Evolutionary conservation across 2,329 filamentous ascomycete species (phyloP).

Genomic region (Colletotrichum somersetense): DNA sequence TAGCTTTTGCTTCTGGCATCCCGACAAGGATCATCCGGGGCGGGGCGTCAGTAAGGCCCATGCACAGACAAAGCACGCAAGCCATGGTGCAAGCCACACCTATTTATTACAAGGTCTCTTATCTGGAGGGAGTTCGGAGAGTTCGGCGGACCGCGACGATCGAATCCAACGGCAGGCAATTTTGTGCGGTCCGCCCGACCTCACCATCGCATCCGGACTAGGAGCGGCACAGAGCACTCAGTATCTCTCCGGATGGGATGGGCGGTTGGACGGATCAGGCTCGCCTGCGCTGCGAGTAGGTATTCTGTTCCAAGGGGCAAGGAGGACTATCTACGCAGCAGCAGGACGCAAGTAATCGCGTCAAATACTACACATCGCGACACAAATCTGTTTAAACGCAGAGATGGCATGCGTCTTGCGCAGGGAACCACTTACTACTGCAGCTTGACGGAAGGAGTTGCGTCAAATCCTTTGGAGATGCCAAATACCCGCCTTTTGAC

Average conservation of each 20-base stretch:
- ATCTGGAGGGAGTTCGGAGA: conserved; percentile 3
- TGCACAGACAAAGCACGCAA: conserved; percentile 35
- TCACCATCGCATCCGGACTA: conserved; percentile 14
- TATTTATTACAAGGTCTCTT: conserved; percentile 1
- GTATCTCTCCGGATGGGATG: background rate
- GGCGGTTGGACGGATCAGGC: background rate
- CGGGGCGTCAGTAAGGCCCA: conserved; percentile 29
- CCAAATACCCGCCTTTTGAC: background rate
- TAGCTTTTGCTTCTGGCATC: conserved; percentile 20
- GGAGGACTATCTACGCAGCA: too few species aligned
- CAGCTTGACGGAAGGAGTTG: conserved; percentile 18
- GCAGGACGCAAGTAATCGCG: too few species aligned
- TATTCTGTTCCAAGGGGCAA: background rate
- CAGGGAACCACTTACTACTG: background rate
- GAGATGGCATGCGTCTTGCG: too few species aligned
- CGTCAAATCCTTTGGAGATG: conserved; percentile 15
- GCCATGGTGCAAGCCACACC: conserved; percentile 39
- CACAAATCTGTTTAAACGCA: background rate
- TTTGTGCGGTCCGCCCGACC: conserved; percentile 8
- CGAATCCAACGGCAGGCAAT: conserved; percentile 1
- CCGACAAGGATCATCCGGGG: conserved; percentile 23
- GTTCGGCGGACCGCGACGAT: background rate
- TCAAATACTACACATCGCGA: background rate
- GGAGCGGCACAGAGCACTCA: background rate
- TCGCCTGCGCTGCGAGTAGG: too few species aligned